Percentiles rank a stretch among this genome's conserved stretches.
Evolutionary conservation across 176 grass and related monocot genomes (phyloP).

Genomic region (Poa annua): DNA sequence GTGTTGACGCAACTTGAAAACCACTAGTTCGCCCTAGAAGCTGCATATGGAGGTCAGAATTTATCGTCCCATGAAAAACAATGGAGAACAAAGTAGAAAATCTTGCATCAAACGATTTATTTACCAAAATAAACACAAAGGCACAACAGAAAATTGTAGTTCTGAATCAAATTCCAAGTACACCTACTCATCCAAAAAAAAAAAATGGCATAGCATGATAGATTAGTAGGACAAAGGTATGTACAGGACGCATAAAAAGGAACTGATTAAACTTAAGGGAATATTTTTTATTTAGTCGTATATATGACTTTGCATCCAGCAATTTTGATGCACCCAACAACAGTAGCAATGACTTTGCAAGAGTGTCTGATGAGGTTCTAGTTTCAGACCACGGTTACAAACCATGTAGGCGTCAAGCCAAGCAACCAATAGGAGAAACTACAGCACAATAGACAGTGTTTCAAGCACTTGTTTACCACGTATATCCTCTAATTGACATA

Average conservation of each 20-base stretch:
- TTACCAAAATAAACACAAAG: background rate
- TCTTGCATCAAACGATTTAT: background rate
- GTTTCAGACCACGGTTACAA: background rate
- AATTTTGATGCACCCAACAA: background rate
- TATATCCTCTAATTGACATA: background rate
- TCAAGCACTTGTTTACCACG: background rate
- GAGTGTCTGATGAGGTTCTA: background rate
- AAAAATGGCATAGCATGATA: background rate
- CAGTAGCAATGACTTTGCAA: background rate
- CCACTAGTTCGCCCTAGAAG: slow-evolving; percentile 85
- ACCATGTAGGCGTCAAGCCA: background rate
- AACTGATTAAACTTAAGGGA: background rate
- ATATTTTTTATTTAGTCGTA: background rate
- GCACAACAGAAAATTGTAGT: background rate
- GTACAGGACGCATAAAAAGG: background rate
- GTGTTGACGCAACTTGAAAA: slow-evolving; percentile 96
- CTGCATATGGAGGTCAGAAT: slow-evolving; percentile 40
- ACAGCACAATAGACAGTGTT: background rate
- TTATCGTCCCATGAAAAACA: background rate
- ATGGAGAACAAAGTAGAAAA: slow-evolving; percentile 21
- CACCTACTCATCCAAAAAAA: background rate
- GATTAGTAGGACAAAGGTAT: background rate
- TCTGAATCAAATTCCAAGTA: background rate
- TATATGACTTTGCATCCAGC: too few relatives aligned
- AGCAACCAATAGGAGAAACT: background rate